Percentiles rank a stretch among this genome's conserved stretches.
These are phyloP conservation scores for Oxyria digyna DNA, from an alignment of 148 eudicot genomes.

Conservation along the genomic window DNA sequence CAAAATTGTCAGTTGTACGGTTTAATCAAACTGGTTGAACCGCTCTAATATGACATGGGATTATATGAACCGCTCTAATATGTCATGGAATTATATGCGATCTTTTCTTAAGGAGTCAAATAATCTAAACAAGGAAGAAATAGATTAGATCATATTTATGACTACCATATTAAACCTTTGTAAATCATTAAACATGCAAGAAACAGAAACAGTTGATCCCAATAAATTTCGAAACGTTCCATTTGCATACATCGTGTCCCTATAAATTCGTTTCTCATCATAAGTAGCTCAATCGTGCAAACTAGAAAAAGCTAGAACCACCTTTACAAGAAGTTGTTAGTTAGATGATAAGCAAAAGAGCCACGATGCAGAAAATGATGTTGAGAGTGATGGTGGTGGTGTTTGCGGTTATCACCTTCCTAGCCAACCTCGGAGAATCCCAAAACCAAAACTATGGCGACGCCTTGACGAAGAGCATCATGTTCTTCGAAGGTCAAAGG, in stretches of 20 bases:
- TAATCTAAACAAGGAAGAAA: too few relatives aligned
- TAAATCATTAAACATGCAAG: background rate
- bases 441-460: background rate
- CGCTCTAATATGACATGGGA: too few relatives aligned
- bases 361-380: background rate
- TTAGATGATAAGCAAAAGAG: background rate
- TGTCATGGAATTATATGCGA: too few relatives aligned
- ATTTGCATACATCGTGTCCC: background rate
- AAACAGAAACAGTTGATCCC: background rate
- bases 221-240: background rate
- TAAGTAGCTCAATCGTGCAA: background rate
- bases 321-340: background rate
- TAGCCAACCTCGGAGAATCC: background rate
- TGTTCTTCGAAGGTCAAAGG: slow-evolving; percentile 51
- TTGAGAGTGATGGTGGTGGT: background rate
- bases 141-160: background rate
- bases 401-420: background rate
- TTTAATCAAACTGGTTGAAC: too few relatives aligned
- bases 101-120: too few relatives aligned
- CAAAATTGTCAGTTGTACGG: too few relatives aligned
- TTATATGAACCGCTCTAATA: too few relatives aligned
- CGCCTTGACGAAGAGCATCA: slow-evolving; percentile 5
- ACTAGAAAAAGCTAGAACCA: background rate
- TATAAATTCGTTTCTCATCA: background rate
- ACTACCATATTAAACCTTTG: background rate